Base-by-base conservation (phyloP, 306 rosid genomes). In the Cicer arietinum region DNA sequence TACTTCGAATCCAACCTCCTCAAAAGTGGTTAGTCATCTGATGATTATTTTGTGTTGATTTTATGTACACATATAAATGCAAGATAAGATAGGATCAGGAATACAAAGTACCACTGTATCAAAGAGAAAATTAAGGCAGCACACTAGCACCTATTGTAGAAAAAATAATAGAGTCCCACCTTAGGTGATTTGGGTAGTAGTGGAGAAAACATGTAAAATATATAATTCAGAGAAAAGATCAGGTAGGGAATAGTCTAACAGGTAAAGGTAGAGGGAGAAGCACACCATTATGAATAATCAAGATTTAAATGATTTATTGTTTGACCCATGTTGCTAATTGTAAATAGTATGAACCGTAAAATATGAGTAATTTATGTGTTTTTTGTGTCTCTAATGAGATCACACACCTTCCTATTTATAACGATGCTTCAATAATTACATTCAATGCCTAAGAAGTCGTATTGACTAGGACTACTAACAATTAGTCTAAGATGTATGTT, bases 11-110 rank as follows among this genome's bases (percentile, higher is more conserved):
- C 79, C 88, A 50, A 72, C 84, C 4, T 60, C 86, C 57, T 80
- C 71, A 50, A 78, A 18, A 71, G 79, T 75, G 81, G 89, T 81
- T 80, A 74, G 79, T 75, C 44, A 35, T 73, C 77, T 74, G 89
- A 87, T 86, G 39, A 46, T 69, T 75, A 11, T 18, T 68, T 44
- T 45, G 52, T 60, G 64, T 53, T 40, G 14, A 16, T 53, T 30
- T 73, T 67, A 12, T 63, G 44, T 22, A 6, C 17, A 22, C 44
- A 43, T 17, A 7, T 18, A 20, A 17, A 16, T 16, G 5, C 14
- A 64, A 64, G 16, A 64, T 18, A 62, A 13, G 10, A n/a, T 62
- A 41, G 25, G 6, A 9, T 64, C 10, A 16, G 51, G 4, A 64
- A 64, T 42, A 45, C 22, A 6, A 12, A 20, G 18, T 12, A 30